phyloP scores from a whole-genome alignment of 768 basidiomycete genomes.

The Mycena latifolia region DNA sequence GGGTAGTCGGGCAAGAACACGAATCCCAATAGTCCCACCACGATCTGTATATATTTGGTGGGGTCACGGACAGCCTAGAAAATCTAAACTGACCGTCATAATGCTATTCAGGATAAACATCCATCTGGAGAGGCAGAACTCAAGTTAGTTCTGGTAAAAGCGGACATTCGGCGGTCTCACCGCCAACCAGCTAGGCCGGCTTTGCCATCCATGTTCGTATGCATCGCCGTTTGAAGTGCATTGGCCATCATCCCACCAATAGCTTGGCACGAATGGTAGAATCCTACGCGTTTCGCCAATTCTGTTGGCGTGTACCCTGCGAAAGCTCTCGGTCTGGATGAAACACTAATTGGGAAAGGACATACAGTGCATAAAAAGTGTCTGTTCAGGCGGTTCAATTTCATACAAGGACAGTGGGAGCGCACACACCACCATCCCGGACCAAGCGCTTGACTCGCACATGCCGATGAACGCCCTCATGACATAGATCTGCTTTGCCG shows the following conservation, averaged over 20 bases:
- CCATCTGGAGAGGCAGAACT: neutral
- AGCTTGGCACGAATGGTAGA: slow-evolving; percentile 1
- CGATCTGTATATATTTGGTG: neutral
- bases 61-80: neutral
- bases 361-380: slow-evolving; percentile 6
- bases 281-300: slow-evolving; percentile 2
- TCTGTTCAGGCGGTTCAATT: neutral
- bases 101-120: slow-evolving; percentile 2
- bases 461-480: neutral
- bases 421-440: slow-evolving; percentile 1
- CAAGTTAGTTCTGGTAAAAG: neutral
- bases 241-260: slow-evolving; percentile 7
- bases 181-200: slow-evolving; percentile 3
- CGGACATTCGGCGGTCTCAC: neutral
- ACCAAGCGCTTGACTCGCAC: slow-evolving; percentile 1
- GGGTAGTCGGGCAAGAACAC: slow-evolving; percentile 4
- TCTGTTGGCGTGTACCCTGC: neutral
- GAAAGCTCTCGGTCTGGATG: neutral
- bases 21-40: slow-evolving; percentile 2
- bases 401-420: neutral
- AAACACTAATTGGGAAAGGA: neutral
- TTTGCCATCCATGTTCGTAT: neutral
- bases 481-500: slow-evolving; percentile 2
- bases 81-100: slow-evolving; percentile 3
- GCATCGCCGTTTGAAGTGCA: slow-evolving; percentile 1